Evolutionary conservation across 352 stramenopile species (phyloP), one percentile per base, ranked within the genome.

Genomic region (Phytophthora hibernalis): DNA sequence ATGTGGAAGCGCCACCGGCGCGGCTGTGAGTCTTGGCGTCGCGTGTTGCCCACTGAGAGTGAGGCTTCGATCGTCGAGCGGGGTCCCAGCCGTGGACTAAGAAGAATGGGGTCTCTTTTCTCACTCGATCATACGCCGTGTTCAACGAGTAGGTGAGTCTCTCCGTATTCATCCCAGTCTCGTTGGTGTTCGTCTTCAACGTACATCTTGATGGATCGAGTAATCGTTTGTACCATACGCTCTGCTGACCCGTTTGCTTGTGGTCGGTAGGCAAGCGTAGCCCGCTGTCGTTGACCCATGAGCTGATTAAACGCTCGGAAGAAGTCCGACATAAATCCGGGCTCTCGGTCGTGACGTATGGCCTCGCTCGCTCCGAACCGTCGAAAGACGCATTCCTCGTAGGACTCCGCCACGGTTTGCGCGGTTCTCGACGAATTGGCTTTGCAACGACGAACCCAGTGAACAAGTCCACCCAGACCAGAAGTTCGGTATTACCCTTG

Each of bases 101-200:
- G 37, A 20, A 43, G 16, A 43, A 43, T 2, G 37, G 37, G 1
- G 37, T 43, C 12, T 43, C 37, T 9, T n/a, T 16, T 1, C 37
- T 16, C 12, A 43, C 37, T 1, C 37, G 37, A 45, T 65, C 48
- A 1, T 53, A 18, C 0, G 56, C 21, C 1, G 65, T 55, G 1
- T 73, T 81, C 1, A 81, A 38, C 9, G 73, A 65, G 28, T 74
- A 71, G 0, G 59, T 61, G 1, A 70, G 12, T 30, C 56, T 20
- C 22, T 70, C 64, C 1, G 24, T 77, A 77, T 18, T 73, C 59
- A 45, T 73, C 64, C 55, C 70, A 77, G n/a, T 77, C 64, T 0
- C 47, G 16, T 21, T 74, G 64, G 6, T 53, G 28, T 12, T 35
- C 18, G 18, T 76, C 68, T 13, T 38, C 7, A 11, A 74, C 50